Conservation (phyloP, 2,329 filamentous ascomycete species). For the Stagonosporopsis rhizophila region DNA sequence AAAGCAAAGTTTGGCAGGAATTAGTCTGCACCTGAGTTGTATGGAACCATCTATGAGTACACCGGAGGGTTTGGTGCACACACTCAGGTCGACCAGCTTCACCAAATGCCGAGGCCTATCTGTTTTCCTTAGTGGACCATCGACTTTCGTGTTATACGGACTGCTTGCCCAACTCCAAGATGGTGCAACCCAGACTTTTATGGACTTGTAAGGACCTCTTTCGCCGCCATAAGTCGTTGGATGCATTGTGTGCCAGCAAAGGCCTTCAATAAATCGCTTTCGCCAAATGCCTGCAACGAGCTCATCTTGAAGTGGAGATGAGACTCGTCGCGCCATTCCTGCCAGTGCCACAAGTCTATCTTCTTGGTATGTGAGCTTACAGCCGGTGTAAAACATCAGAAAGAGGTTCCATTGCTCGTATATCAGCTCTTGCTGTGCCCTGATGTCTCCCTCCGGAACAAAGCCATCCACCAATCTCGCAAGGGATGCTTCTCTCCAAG, state of each 20-base stretch:
- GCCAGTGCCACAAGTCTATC: neutral
- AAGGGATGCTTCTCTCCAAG: neutral
- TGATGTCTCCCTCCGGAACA: too few relatives aligned
- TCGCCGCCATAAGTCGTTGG: too few relatives aligned
- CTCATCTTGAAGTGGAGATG: neutral
- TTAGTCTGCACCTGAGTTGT: neutral
- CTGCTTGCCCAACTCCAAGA: constrained; percentile 2
- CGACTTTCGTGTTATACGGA: too few relatives aligned
- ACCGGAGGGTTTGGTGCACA: neutral
- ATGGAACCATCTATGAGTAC: neutral
- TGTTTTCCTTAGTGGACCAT: too few relatives aligned
- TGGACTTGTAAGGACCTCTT: too few relatives aligned
- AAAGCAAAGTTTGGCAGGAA: neutral
- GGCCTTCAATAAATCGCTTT: neutral
- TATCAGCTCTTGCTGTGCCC: neutral
- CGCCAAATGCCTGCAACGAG: constrained; percentile 3
- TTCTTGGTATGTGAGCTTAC: neutral
- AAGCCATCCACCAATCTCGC: neutral
- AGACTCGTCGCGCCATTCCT: neutral
- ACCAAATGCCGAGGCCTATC: neutral
- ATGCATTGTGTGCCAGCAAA: neutral
- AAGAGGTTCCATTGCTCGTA: neutral
- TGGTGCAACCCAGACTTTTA: neutral
- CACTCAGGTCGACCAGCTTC: neutral
- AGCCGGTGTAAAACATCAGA: neutral